These are phyloP conservation scores for Linnemannia exigua DNA, from an alignment of 192 early-diverging fungal genomes.

Conservation along the genomic window DNA sequence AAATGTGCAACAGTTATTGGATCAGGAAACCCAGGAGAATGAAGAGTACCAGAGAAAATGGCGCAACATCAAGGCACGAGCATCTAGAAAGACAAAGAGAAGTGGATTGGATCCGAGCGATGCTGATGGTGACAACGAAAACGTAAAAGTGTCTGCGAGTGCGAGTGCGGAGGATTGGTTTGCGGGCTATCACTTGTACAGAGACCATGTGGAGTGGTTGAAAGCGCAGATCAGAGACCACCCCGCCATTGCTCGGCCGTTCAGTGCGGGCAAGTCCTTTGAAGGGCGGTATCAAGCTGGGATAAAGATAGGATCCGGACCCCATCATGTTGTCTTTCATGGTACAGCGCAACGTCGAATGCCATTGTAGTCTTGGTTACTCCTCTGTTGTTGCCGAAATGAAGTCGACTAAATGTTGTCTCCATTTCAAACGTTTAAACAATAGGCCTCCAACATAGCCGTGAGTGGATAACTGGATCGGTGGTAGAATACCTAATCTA, in stretches of 20 bases:
- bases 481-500: slow-evolving; percentile 42
- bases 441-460: slow-evolving; percentile 60
- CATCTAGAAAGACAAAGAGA: neutral
- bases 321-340: slow-evolving; percentile 31
- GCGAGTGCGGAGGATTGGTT: slow-evolving; percentile 13
- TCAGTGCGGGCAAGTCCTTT: slow-evolving; percentile 22
- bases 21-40: slow-evolving; percentile 45
- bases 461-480: slow-evolving; percentile 68
- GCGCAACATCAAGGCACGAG: slow-evolving; percentile 9
- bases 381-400: neutral
- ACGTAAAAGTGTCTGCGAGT: neutral
- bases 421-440: no score
- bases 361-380: neutral
- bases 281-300: slow-evolving; percentile 21
- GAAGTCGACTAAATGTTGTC: neutral
- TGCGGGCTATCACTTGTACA: slow-evolving; percentile 24
- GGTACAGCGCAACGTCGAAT: slow-evolving; percentile 17
- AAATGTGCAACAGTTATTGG: slow-evolving; percentile 59
- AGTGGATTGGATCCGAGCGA: neutral
- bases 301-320: slow-evolving; percentile 24
- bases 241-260: neutral
- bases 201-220: slow-evolving; percentile 19
- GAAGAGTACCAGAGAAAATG: slow-evolving; percentile 20
- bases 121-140: neutral
- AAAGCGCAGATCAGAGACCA: slow-evolving; percentile 13